Percentiles rank a stretch among this genome's conserved stretches.
phyloP scores from a whole-genome alignment of 306 rosid species.

The Lagenaria siceraria region DNA sequence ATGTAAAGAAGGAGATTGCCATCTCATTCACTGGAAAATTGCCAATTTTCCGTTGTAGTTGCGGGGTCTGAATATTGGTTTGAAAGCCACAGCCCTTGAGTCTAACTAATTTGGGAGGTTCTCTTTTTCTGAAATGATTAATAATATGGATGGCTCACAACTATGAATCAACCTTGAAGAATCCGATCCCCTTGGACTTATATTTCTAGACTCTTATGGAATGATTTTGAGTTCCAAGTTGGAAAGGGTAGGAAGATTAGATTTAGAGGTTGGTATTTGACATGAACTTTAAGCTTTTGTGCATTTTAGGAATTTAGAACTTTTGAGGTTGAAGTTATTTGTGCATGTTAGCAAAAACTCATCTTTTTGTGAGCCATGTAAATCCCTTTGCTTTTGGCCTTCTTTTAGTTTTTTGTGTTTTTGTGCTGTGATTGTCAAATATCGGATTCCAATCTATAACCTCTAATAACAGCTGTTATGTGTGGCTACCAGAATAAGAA shows the following conservation, averaged over 20 bases:
- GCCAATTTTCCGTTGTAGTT: neutral
- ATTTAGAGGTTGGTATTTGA: neutral
- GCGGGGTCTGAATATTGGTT: neutral
- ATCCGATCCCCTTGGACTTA: neutral
- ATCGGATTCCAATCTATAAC: neutral
- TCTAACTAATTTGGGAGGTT: neutral
- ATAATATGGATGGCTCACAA: neutral
- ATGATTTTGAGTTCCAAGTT: neutral
- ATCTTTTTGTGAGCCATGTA: neutral
- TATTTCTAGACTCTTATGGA: neutral
- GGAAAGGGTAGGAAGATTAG: neutral
- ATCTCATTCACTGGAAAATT: neutral
- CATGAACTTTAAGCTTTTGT: neutral
- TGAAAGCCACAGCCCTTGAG: neutral
- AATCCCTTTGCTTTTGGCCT: neutral
- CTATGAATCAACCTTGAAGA: neutral
- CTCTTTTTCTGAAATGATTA: neutral
- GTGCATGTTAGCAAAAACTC: neutral
- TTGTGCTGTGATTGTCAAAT: neutral
- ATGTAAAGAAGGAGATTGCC: neutral
- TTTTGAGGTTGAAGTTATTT: neutral
- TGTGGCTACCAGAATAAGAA: conserved; percentile 60
- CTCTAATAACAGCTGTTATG: conserved; percentile 10
- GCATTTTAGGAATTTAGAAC: neutral
- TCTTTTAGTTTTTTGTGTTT: neutral